Conservation (phyloP, 2,329 filamentous ascomycete species). For the Capronia epimyces region DNA sequence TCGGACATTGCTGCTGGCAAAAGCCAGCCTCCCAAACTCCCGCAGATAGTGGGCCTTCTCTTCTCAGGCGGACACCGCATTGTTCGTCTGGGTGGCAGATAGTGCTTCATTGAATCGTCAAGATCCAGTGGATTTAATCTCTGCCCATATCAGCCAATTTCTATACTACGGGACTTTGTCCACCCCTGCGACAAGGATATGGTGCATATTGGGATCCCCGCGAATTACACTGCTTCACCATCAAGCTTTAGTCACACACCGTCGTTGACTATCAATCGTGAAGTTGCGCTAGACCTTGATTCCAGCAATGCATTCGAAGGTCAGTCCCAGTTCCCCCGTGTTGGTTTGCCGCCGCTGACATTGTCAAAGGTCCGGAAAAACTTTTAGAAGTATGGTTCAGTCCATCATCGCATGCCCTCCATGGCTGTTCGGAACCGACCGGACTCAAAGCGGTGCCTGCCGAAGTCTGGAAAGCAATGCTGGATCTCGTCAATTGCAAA, state of each 20-base stretch:
- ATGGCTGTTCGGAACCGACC: constrained; percentile 62
- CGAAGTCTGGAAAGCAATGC: constrained; percentile 91
- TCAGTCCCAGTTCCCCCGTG: constrained; percentile 34
- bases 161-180: constrained; percentile 20
- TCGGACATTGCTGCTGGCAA: constrained; percentile 65
- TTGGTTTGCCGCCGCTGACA: not conserved
- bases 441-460: constrained; percentile 81
- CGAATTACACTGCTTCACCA: constrained; percentile 75
- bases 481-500: constrained; percentile 97
- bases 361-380: constrained; percentile 79
- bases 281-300: constrained; percentile 86
- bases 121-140: constrained; percentile 23
- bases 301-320: constrained; percentile 95
- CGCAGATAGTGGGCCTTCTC: constrained; percentile 87
- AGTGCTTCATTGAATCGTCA: constrained; percentile 72
- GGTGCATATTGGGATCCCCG: constrained; percentile 75
- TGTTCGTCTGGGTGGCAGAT: constrained; percentile 96
- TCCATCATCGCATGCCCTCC: constrained; percentile 67
- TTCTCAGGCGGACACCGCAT: constrained; percentile 88
- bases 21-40: constrained; percentile 66
- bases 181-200: constrained; percentile 55
- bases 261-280: constrained; percentile 92
- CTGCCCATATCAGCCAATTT: constrained; percentile 13
- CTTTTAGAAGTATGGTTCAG: constrained; percentile 98
- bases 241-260: constrained; percentile 72